Base-by-base conservation (phyloP, 1,284 basidiomycete genomes). In the Polyporus tsugae region DNA sequence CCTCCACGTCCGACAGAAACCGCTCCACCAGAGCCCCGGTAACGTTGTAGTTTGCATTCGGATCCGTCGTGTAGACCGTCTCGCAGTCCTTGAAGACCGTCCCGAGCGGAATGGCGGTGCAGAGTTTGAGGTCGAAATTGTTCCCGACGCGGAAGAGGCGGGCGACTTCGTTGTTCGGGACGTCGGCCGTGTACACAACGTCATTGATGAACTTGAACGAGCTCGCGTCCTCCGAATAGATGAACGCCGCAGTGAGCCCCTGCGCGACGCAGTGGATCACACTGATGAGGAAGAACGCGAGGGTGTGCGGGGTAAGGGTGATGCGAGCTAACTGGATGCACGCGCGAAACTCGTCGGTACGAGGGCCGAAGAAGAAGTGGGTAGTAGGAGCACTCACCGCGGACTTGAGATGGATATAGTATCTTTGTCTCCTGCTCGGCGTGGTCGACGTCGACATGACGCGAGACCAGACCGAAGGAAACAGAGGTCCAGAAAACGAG, bases 201-300 rank as follows among this genome's bases (percentile, higher is more conserved):
- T 72, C 75, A 25, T 77, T 75, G 15, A 85, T 76, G 41, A 87
- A 72, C 6, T 73, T 66, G 64, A 77, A 75, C 69, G 84, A 85
- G 46, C 82, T 75, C 19, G 80, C 73, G 73, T 89, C 87, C 68
- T 84, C 71, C 38, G 80, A 80, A 74, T 82, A 85, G 7, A 87
- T 78, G 41, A 87, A 79, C 1, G 85, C 82, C 72, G 88, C 87
- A 19, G 87, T 79, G 63, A 86, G 73, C 10, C 76, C 77, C 62
- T 81, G 81, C 9, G 76, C 75, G 42, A 81, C 72, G 65, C 79
- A 82, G 65, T 78, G 75, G 17, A 77, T 53, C 62, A 81, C 75
- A 36, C 78, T 77, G 41, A 81, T 72, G 4, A 86, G 70, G 73
- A 89, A 85, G 79, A 88, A 89, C 4, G 82, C 76, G 42, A 81